A percentile compares a stretch with the other conserved stretches of the same genome.
phyloP scores from a whole-genome alignment of 805 yeast genomes.

The Teunomyces panamensis region DNA sequence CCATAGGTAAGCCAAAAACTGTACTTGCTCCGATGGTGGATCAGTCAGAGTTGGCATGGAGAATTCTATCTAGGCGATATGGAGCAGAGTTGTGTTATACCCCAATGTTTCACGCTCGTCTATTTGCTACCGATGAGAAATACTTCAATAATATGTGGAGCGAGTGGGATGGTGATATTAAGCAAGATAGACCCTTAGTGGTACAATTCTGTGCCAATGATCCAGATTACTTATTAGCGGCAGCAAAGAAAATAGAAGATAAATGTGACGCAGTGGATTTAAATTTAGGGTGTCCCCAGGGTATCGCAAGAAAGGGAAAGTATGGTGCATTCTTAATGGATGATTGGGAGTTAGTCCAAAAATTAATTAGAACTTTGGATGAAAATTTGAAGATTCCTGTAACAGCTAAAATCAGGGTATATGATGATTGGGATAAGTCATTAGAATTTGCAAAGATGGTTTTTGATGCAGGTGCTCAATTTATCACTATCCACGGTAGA shows the following conservation, averaged over 20 bases:
- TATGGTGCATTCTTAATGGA: conserved; percentile 97
- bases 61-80: conserved; percentile 76
- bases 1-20: conserved; percentile 71
- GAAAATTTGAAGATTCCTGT: conserved; percentile 78
- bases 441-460: conserved; percentile 87
- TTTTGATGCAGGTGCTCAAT: conserved; percentile 90
- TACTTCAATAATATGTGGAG: conserved; percentile 76
- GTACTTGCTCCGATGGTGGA: conserved; percentile 99
- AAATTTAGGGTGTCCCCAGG: conserved; percentile 97
- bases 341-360: conserved; percentile 83
- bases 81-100: conserved; percentile 95
- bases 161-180: conserved; percentile 63
- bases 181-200: conserved; percentile 76
- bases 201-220: conserved; percentile 98
- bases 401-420: conserved; percentile 92
- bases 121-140: conserved; percentile 81
- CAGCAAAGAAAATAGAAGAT: conserved; percentile 78
- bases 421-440: conserved; percentile 78
- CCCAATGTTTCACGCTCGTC: conserved; percentile 93
- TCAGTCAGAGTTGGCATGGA: conserved; percentile 94
- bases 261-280: conserved; percentile 94
- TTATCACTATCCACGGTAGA: conserved; percentile 91
- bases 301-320: conserved; percentile 90
- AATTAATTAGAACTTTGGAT: conserved; percentile 70
- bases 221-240: conserved; percentile 74